Base-by-base conservation (phyloP, 352 stramenopile species). In the Phytophthora idaei region DNA sequence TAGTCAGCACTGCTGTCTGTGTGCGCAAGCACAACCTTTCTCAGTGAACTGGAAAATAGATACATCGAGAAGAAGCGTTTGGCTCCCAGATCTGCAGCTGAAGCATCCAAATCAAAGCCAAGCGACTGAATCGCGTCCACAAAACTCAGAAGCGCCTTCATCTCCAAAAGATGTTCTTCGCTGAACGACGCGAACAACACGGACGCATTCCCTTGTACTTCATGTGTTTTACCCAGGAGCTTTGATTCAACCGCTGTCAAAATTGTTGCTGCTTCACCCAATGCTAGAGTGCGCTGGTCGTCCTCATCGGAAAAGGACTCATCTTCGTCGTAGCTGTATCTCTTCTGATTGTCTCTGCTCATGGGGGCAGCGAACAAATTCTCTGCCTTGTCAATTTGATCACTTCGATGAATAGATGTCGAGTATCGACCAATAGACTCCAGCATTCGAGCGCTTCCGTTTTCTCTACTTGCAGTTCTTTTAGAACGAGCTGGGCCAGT, bases 11-110 rank as follows among this genome's bases (percentile, higher is more conserved):
- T 36, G 12, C 17, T 58, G 21, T 11, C 21, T n/a, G 21, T 48
- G 14, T 72, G 58, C 49, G 72, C 50, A 46, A 67, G 51, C 27
- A 90, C 52, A 15, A 87, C 70, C 17, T 57, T 73, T 57, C 82
- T 81, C 21, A 95, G 45, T 8, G 82, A 86, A 55, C 77, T 82
- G 2, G 73, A 58, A 64, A 95, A 92, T 36, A 92, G 32, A 62
- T 82, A 53, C 72, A 89, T 90, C 36, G 86, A 83, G 37, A 89
- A 90, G 48, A 86, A 93, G 9, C 87, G 78, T 50, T 94, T 92
- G 0, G 82, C 87, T 11, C 85, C 78, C 25, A 95, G 55, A 61
- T 95, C 87, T 42, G 85, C 85, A 21, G 80, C 81, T 15, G 85
- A 92, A 25, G 80, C 80, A 63, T 95, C 86, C 42, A 93, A 57